phyloP scores from a whole-genome alignment of 2,329 filamentous ascomycete genomes.

The Pseudogymnoascus destructans region DNA sequence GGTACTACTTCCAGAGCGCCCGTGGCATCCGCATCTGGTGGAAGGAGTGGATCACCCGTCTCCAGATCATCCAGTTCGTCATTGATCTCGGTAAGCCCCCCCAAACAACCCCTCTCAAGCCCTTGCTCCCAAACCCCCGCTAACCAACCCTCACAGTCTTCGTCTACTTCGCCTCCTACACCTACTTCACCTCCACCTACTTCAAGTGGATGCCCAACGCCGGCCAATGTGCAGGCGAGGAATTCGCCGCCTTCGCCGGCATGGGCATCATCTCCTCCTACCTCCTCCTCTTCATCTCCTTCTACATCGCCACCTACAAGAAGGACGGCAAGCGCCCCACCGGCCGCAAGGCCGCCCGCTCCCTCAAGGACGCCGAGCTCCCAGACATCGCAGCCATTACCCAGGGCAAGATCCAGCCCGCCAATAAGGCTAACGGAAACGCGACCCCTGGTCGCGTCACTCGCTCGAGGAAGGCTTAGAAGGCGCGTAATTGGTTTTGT shows the following conservation, averaged over 20 bases:
- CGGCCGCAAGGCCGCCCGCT: constrained; percentile 58
- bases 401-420: constrained; percentile 33
- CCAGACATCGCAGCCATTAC: constrained; percentile 25
- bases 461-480: constrained; percentile 27
- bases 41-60: constrained; percentile 98
- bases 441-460: constrained; percentile 25
- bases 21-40: constrained; percentile 95
- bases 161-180: constrained; percentile 98
- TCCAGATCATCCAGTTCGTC: constrained; percentile 94
- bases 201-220: constrained; percentile 71
- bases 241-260: constrained; percentile 87
- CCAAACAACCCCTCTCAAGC: neutral
- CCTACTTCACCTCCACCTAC: constrained; percentile 90
- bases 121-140: constrained; percentile 13
- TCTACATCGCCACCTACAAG: constrained; percentile 95
- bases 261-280: constrained; percentile 90
- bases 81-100: constrained; percentile 72
- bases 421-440: constrained; percentile 36
- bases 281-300: constrained; percentile 95
- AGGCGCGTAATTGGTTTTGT: neutral
- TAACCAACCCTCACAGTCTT: constrained; percentile 54
- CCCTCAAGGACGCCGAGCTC: constrained; percentile 31
- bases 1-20: constrained; percentile 99
- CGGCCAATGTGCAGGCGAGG: constrained; percentile 84
- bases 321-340: constrained; percentile 69